Evolutionary conservation across 257 asterid species (phyloP).

Genomic region (Thymus quinquecostatus): DNA sequence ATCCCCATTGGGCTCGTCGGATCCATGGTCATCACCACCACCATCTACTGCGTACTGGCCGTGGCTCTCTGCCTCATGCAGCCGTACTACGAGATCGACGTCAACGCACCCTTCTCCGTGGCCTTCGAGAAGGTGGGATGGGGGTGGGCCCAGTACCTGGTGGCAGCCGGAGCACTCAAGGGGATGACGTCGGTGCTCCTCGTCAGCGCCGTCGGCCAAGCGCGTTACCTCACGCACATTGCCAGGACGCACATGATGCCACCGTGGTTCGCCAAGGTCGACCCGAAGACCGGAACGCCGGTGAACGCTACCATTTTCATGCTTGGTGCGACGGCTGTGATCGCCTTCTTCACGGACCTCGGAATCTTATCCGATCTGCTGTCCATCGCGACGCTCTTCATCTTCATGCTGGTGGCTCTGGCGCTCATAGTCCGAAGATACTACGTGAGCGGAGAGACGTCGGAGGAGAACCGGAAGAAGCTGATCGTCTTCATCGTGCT

Average conservation of each 20-base stretch:
- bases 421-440: slow-evolving; percentile 58
- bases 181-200: slow-evolving; percentile 65
- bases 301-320: slow-evolving; percentile 49
- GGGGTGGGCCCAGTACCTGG: slow-evolving; percentile 64
- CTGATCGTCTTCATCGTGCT: slow-evolving; percentile 33
- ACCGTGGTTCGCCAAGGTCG: slow-evolving; percentile 58
- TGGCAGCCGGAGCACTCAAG: slow-evolving; percentile 60
- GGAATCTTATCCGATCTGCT: slow-evolving; percentile 39
- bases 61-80: slow-evolving; percentile 58
- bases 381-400: slow-evolving; percentile 55
- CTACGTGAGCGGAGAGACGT: slow-evolving; percentile 53
- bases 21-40: slow-evolving; percentile 56
- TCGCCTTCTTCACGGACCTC: slow-evolving; percentile 55
- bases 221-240: slow-evolving; percentile 65
- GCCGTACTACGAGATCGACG: slow-evolving; percentile 38
- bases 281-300: slow-evolving; percentile 54
- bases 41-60: slow-evolving; percentile 51
- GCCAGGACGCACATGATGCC: slow-evolving; percentile 70
- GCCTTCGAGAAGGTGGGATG: slow-evolving; percentile 55
- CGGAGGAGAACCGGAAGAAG: slow-evolving; percentile 36
- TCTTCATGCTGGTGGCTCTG: slow-evolving; percentile 58
- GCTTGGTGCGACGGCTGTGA: slow-evolving; percentile 52
- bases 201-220: slow-evolving; percentile 60
- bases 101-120: slow-evolving; percentile 47
- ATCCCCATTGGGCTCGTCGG: slow-evolving; percentile 69